Conservation (phyloP, 176 grass and related monocot genomes). For the Pontederia crassipes region DNA sequence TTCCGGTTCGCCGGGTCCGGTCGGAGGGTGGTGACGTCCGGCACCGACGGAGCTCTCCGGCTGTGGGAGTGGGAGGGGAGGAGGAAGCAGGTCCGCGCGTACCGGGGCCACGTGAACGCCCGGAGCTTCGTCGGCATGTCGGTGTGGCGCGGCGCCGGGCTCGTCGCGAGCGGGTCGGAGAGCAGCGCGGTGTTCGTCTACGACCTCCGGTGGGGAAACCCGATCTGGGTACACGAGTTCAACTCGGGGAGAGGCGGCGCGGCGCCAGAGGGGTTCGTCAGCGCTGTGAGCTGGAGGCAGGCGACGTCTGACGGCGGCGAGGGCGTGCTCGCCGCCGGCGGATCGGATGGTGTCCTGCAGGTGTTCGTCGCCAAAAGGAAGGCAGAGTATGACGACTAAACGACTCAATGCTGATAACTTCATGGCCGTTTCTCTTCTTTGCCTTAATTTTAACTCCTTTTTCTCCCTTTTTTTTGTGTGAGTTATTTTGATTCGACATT, state of each 20-base stretch:
- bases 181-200: conserved; percentile 87
- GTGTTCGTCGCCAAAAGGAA: not conserved
- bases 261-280: conserved; percentile 14
- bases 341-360: conserved; percentile 6
- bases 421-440: too few species aligned
- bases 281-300: conserved; percentile 24
- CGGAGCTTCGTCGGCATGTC: conserved; percentile 90
- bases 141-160: conserved; percentile 47
- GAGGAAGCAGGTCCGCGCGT: conserved; percentile 53
- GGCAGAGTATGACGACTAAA: not conserved
- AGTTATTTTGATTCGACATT: too few species aligned
- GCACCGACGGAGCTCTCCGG: conserved; percentile 57
- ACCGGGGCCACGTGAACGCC: conserved; percentile 61
- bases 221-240: conserved; percentile 65
- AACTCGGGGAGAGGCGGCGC: not conserved
- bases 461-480: too few species aligned
- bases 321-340: conserved; percentile 1
- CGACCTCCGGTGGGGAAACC: conserved; percentile 70
- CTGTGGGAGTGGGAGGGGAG: conserved; percentile 78
- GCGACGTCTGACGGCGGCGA: not conserved
- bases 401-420: too few species aligned
- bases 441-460: too few species aligned
- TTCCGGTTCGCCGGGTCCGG: conserved; percentile 41
- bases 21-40: conserved; percentile 58
- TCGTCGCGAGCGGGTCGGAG: conserved; percentile 77